Evolutionary conservation across 805 yeast species (phyloP).

Genomic region (Huiozyma sinensis): DNA sequence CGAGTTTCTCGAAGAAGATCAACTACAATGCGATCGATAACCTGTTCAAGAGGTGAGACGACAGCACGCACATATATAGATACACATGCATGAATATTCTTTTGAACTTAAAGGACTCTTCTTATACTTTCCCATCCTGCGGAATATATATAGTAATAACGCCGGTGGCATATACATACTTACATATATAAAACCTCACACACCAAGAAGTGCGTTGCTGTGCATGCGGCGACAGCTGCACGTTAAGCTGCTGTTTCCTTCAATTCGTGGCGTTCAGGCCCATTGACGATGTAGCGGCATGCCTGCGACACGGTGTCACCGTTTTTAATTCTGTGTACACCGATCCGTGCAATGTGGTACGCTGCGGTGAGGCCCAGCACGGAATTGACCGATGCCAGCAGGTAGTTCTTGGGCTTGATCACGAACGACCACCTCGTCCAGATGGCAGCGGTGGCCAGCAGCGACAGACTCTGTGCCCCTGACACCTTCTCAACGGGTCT

Average conservation of each 20-base stretch:
- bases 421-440: constrained; percentile 99
- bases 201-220: no score
- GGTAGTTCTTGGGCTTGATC: constrained; percentile 76
- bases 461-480: constrained; percentile 61
- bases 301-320: constrained; percentile 57
- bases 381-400: constrained; percentile 89
- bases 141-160: no score
- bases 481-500: constrained; percentile 91
- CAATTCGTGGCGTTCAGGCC: constrained; percentile 18
- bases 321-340: constrained; percentile 46
- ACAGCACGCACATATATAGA: no score
- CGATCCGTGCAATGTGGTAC: constrained; percentile 66
- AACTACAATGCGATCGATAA: constrained; percentile 74
- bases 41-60: constrained; percentile 23
- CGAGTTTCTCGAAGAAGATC: constrained; percentile 76
- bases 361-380: constrained; percentile 89
- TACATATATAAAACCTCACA: no score
- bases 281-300: constrained; percentile 46
- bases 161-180: no score
- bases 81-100: no score
- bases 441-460: constrained; percentile 83
- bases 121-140: no score
- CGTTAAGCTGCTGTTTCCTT: no score
- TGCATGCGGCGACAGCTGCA: no score
- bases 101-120: no score